These are phyloP conservation scores for Septoria petroselini DNA, from an alignment of 2,329 filamentous ascomycete genomes.

Conservation along the genomic window DNA sequence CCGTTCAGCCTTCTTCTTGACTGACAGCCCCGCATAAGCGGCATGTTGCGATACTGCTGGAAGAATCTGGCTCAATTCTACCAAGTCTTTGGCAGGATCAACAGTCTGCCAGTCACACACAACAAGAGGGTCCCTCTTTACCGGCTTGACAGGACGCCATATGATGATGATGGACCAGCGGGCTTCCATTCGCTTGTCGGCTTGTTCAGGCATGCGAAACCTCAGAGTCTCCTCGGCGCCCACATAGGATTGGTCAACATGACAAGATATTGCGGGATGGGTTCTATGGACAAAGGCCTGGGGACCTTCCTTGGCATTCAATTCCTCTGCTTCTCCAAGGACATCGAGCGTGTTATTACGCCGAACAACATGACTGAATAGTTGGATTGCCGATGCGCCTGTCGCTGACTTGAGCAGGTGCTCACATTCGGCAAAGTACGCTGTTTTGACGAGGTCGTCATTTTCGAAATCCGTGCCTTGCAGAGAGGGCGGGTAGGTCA, in stretches of 20 bases:
- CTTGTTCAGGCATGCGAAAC: neutral
- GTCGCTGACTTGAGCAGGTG: neutral
- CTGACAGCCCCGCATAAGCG: neutral
- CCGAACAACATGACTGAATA: too few relatives aligned
- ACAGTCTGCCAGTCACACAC: slow-evolving; percentile 10
- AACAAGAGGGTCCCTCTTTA: slow-evolving; percentile 2
- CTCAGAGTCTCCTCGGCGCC: neutral
- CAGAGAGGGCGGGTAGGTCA: neutral
- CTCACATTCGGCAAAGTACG: neutral
- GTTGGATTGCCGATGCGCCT: neutral
- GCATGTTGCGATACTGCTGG: neutral
- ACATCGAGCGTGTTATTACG: neutral
- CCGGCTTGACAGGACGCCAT: slow-evolving; percentile 4
- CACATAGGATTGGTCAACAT: slow-evolving; percentile 7
- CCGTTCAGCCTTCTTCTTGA: neutral
- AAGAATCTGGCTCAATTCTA: neutral
- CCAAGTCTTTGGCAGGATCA: neutral
- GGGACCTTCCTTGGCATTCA: neutral
- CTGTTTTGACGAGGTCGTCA: neutral
- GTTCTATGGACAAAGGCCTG: neutral
- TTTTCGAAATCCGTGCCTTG: neutral
- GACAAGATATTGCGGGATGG: neutral
- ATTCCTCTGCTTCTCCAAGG: neutral
- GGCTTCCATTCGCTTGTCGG: neutral
- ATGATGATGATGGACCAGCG: slow-evolving; percentile 8